A percentile compares a stretch with the other conserved stretches of the same genome.
Conservation (phyloP, 192 early-diverging fungal genomes). For the Borealophlyctis nickersoniae region DNA sequence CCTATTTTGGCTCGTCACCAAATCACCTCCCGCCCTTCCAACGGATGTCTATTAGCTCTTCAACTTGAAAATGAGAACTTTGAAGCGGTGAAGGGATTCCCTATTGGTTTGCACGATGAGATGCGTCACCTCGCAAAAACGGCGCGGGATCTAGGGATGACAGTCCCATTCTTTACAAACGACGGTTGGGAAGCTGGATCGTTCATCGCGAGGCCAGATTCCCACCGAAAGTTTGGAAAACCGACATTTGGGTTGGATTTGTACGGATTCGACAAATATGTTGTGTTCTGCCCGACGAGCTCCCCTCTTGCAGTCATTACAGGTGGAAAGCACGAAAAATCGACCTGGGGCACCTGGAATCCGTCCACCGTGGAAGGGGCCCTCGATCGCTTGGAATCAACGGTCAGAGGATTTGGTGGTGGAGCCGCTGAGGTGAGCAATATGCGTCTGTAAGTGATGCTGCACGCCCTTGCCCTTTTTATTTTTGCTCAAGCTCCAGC, state of each 20-base stretch:
- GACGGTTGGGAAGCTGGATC: slow-evolving; percentile 71
- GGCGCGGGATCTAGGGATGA: slow-evolving; percentile 71
- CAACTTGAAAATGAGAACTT: slow-evolving; percentile 84
- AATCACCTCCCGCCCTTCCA: slow-evolving; percentile 57
- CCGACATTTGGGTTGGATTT: slow-evolving; percentile 67
- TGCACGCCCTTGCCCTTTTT: neutral
- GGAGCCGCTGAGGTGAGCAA: slow-evolving; percentile 54
- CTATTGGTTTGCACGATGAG: slow-evolving; percentile 76
- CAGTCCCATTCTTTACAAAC: slow-evolving; percentile 83
- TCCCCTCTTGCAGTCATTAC: slow-evolving; percentile 11
- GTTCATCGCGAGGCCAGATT: slow-evolving; percentile 48
- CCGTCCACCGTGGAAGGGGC: slow-evolving; percentile 41
- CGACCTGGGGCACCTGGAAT: slow-evolving; percentile 57
- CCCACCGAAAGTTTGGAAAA: slow-evolving; percentile 22
- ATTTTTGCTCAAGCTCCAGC: neutral
- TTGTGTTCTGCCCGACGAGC: slow-evolving; percentile 39
- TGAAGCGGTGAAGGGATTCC: slow-evolving; percentile 56
- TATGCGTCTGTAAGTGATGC: neutral
- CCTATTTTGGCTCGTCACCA: slow-evolving; percentile 76
- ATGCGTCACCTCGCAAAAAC: slow-evolving; percentile 73
- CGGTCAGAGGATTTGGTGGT: slow-evolving; percentile 64
- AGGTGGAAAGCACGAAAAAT: slow-evolving; percentile 17
- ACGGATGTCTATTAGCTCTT: slow-evolving; percentile 71
- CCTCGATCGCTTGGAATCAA: slow-evolving; percentile 64
- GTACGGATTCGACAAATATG: slow-evolving; percentile 81